Conservation (phyloP, 2,329 filamentous ascomycete species). For the Botrytis fabae region DNA sequence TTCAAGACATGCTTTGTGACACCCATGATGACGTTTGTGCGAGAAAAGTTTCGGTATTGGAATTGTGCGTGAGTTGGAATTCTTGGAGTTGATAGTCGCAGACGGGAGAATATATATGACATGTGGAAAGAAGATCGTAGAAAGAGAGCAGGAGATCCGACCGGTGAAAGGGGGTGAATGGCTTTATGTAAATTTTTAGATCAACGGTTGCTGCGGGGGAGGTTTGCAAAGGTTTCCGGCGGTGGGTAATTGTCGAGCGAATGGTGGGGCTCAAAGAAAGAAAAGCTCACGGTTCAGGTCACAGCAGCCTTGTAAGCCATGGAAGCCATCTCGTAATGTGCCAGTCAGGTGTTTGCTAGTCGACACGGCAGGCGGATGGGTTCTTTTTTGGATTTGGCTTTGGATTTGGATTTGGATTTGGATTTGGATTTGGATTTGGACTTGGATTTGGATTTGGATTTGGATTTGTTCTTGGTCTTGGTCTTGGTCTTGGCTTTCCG, state of each 20-base stretch:
- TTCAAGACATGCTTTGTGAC: slow-evolving; percentile 67
- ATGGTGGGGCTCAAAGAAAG: background rate
- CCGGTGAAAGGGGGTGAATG: slow-evolving; percentile 6
- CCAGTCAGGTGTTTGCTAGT: background rate
- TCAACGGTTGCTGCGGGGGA: slow-evolving; percentile 9
- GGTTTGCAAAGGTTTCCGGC: background rate
- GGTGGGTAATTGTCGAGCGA: background rate
- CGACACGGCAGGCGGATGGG: background rate
- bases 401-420: too few relatives aligned
- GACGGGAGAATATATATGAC: slow-evolving; percentile 23
- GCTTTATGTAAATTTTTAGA: slow-evolving; percentile 23
- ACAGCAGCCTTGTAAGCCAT: background rate
- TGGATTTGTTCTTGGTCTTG: too few relatives aligned
- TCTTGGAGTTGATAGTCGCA: slow-evolving; percentile 20
- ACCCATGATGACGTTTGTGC: slow-evolving; percentile 56
- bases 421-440: too few relatives aligned
- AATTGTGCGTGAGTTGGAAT: slow-evolving; percentile 18
- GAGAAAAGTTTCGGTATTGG: slow-evolving; percentile 33
- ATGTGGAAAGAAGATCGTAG: slow-evolving; percentile 21
- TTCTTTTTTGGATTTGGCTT: background rate
- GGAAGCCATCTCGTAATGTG: background rate
- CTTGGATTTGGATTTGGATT: too few relatives aligned
- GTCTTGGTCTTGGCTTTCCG: background rate
- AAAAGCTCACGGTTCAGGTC: background rate
- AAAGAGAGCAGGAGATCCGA: background rate